Percentiles rank a stretch among this genome's conserved stretches.
These are phyloP conservation scores for Macrolepiota albuminosa DNA, from an alignment of 768 basidiomycete species.

Conservation along the genomic window DNA sequence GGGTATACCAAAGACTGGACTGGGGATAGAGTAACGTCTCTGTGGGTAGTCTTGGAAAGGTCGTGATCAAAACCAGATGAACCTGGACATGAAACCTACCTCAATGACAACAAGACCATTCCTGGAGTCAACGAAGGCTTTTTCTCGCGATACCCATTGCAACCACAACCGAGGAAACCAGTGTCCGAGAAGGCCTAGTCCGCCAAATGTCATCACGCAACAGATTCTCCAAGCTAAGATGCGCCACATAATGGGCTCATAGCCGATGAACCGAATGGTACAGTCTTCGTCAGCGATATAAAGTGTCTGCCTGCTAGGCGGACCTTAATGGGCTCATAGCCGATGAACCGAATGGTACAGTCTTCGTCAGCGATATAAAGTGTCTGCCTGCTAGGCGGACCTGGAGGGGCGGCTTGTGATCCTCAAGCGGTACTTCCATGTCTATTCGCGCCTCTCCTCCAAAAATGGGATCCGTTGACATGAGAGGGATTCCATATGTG, in stretches of 20 bases:
- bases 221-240: slow-evolving; percentile 65
- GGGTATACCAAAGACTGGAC: slow-evolving; percentile 67
- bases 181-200: slow-evolving; percentile 76
- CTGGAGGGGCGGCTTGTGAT: slow-evolving; percentile 70
- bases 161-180: slow-evolving; percentile 96
- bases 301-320: slow-evolving; percentile 82
- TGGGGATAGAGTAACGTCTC: slow-evolving; percentile 75
- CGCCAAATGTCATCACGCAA: slow-evolving; percentile 66
- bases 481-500: slow-evolving; percentile 54
- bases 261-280: slow-evolving; percentile 83
- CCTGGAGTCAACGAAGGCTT: slow-evolving; percentile 67
- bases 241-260: slow-evolving; percentile 62
- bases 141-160: slow-evolving; percentile 78
- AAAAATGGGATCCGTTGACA: slow-evolving; percentile 74
- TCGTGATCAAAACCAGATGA: slow-evolving; percentile 8
- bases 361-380: slow-evolving; percentile 90
- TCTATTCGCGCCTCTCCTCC: slow-evolving; percentile 82
- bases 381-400: slow-evolving; percentile 82
- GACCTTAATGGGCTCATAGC: slow-evolving; percentile 72
- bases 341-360: slow-evolving; percentile 78
- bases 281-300: slow-evolving; percentile 88
- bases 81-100: slow-evolving; percentile 41
- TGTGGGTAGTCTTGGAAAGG: slow-evolving; percentile 69
- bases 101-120: slow-evolving; percentile 85
- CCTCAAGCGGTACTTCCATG: slow-evolving; percentile 62